Percentiles rank a stretch among this genome's conserved stretches.
phyloP scores from a whole-genome alignment of 805 yeast genomes.

The Metschnikowia baotianmanensis region DNA sequence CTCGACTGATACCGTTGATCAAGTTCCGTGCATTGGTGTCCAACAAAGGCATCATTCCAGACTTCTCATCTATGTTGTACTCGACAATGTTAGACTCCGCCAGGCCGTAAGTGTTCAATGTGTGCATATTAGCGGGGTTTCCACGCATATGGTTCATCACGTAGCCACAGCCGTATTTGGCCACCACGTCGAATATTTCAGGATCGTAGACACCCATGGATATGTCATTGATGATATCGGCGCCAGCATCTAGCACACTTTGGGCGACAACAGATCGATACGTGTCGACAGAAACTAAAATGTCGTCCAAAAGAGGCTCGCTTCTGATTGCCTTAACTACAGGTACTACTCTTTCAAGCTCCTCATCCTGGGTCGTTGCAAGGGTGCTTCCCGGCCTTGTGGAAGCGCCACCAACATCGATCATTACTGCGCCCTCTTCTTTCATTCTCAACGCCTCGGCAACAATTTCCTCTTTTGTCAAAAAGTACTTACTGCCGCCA shows the following conservation, averaged over 20 bases:
- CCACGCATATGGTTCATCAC: slow-evolving; percentile 87
- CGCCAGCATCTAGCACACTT: slow-evolving; percentile 69
- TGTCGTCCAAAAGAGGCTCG: slow-evolving; percentile 34
- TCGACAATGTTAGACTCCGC: slow-evolving; percentile 38
- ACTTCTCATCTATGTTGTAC: slow-evolving; percentile 22
- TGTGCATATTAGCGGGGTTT: slow-evolving; percentile 67
- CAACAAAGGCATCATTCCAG: slow-evolving; percentile 13
- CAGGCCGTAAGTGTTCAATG: slow-evolving; percentile 52
- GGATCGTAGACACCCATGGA: slow-evolving; percentile 75
- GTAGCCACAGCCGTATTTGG: slow-evolving; percentile 69
- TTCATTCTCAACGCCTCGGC: slow-evolving; percentile 49
- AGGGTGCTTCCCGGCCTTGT: slow-evolving; percentile 81
- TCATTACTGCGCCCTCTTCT: slow-evolving; percentile 62
- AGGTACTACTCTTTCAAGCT: slow-evolving; percentile 67
- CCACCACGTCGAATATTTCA: slow-evolving; percentile 64
- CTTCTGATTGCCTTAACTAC: slow-evolving; percentile 60
- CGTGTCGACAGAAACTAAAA: slow-evolving; percentile 82
- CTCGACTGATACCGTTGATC: slow-evolving; percentile 60
- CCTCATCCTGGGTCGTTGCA: slow-evolving; percentile 66
- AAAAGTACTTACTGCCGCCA: slow-evolving; percentile 53
- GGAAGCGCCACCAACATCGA: slow-evolving; percentile 91
- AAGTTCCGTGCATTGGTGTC: slow-evolving; percentile 33
- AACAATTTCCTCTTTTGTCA: slow-evolving; percentile 40
- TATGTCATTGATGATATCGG: slow-evolving; percentile 89
- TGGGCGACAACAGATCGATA: slow-evolving; percentile 75